These are phyloP conservation scores for Zygoascus meyerae DNA, from an alignment of 1,139 yeast genomes.

Conservation along the genomic window DNA sequence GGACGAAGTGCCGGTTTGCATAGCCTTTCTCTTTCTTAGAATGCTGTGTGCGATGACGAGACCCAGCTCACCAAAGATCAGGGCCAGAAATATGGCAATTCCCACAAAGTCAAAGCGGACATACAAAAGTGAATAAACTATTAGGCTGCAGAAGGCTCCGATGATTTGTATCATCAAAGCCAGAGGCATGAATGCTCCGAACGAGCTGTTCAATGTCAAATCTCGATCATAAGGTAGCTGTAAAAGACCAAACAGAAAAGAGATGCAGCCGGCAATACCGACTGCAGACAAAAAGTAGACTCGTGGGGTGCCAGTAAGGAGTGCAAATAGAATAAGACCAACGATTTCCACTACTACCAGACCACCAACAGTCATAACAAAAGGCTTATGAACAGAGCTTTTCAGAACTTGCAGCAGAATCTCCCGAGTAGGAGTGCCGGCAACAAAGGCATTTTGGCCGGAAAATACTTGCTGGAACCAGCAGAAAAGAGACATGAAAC, in stretches of 20 bases:
- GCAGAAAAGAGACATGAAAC: slow-evolving; percentile 14
- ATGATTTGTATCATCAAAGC: slow-evolving; percentile 15
- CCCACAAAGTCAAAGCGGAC: slow-evolving; percentile 16
- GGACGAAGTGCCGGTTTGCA: slow-evolving; percentile 2
- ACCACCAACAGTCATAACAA: neutral
- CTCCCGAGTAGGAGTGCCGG: neutral
- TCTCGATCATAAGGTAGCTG: slow-evolving; percentile 16
- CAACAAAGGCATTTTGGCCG: neutral
- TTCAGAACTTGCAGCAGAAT: neutral
- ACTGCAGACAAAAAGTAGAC: slow-evolving; percentile 5
- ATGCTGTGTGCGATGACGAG: slow-evolving; percentile 10
- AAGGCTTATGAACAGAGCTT: slow-evolving; percentile 2
- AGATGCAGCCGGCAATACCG: slow-evolving; percentile 14
- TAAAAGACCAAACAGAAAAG: slow-evolving; percentile 10
- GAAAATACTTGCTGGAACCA: slow-evolving; percentile 16
- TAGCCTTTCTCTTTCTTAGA: slow-evolving; percentile 9
- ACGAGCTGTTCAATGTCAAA: slow-evolving; percentile 12
- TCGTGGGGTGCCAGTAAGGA: slow-evolving; percentile 4
- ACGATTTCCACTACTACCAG: neutral
- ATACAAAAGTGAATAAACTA: slow-evolving; percentile 15
- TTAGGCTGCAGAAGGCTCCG: slow-evolving; percentile 14
- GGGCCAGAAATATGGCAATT: slow-evolving; percentile 10
- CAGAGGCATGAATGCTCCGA: slow-evolving; percentile 18
- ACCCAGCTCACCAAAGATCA: slow-evolving; percentile 11
- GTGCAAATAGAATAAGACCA: slow-evolving; percentile 6